Evolutionary conservation across 2,329 filamentous ascomycete species (phyloP).

Genomic region (Colletotrichum lentis): DNA sequence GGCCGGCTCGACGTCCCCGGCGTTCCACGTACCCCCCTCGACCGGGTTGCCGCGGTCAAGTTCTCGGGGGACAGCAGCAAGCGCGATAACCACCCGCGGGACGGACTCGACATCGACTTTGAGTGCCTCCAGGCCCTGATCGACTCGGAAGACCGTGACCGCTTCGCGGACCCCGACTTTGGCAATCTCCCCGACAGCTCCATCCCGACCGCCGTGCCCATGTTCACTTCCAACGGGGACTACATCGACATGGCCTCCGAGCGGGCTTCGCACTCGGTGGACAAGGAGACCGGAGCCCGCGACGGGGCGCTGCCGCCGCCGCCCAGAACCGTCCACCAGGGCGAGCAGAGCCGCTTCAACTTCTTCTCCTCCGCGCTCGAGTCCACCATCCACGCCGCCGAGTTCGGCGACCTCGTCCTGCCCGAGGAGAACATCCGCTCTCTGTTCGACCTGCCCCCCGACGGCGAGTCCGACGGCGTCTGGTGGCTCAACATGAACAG

Average conservation of each 20-base stretch:
- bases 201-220: conserved; percentile 51
- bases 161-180: conserved; percentile 47
- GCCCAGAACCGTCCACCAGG: conserved; percentile 44
- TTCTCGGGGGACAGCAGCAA: conserved; percentile 79
- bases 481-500: conserved; percentile 98
- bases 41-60: conserved; percentile 69
- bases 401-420: conserved; percentile 85
- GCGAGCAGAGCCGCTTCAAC: conserved; percentile 83
- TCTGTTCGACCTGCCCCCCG: conserved; percentile 76
- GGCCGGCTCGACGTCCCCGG: conserved; percentile 61
- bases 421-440: conserved; percentile 89
- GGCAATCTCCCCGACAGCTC: conserved; percentile 58
- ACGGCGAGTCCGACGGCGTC: conserved; percentile 74
- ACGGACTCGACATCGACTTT: conserved; percentile 86
- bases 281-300: conserved; percentile 55
- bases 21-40: background rate
- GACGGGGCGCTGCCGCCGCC: conserved; percentile 5
- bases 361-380: conserved; percentile 97
- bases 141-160: conserved; percentile 55
- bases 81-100: conserved; percentile 66
- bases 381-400: conserved; percentile 88
- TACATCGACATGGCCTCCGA: conserved; percentile 60
- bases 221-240: conserved; percentile 64
- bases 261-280: conserved; percentile 47
- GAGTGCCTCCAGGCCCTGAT: conserved; percentile 94